These are phyloP conservation scores for Aspergillus transmontanensis DNA, from an alignment of 2,329 filamentous ascomycete genomes.

Conservation along the genomic window DNA sequence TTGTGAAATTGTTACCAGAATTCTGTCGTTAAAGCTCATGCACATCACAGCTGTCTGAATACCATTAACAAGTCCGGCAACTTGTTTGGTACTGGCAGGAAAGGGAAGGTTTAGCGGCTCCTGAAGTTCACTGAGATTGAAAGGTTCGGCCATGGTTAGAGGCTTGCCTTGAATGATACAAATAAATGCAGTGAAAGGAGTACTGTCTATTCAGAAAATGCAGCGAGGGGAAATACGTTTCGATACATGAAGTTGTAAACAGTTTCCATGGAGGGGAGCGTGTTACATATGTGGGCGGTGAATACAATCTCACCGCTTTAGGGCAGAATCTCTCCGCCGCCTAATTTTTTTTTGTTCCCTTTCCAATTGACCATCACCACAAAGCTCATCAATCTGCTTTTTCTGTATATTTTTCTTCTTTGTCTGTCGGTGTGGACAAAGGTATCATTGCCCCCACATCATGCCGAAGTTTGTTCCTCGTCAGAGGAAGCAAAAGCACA, in stretches of 20 bases:
- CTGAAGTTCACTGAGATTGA: slow-evolving; percentile 37
- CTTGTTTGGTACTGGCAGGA: slow-evolving; percentile 65
- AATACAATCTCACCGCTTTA: slow-evolving; percentile 14
- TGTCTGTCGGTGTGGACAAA: slow-evolving; percentile 16
- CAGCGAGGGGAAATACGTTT: background rate
- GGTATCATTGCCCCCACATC: slow-evolving; percentile 17
- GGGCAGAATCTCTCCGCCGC: slow-evolving; percentile 30
- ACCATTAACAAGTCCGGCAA: slow-evolving; percentile 65
- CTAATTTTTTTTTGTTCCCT: slow-evolving; percentile 22
- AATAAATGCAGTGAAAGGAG: background rate
- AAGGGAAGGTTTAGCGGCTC: slow-evolving; percentile 59
- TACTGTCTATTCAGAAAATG: background rate
- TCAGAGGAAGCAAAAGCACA: slow-evolving; percentile 60
- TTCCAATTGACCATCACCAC: slow-evolving; percentile 7
- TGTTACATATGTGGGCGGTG: slow-evolving; percentile 21
- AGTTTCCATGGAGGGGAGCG: background rate
- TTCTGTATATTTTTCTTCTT: slow-evolving; percentile 12
- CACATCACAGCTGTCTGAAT: slow-evolving; percentile 71
- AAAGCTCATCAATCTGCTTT: slow-evolving; percentile 6
- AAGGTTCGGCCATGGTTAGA: slow-evolving; percentile 28
- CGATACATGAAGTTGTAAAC: background rate
- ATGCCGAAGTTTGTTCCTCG: slow-evolving; percentile 57
- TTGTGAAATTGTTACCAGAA: slow-evolving; percentile 86
- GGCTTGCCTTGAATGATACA: background rate
- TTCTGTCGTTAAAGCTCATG: slow-evolving; percentile 82